These are phyloP conservation scores for Alternaria sp. DNA, from an alignment of 2,329 filamentous ascomycete genomes.

Conservation along the genomic window DNA sequence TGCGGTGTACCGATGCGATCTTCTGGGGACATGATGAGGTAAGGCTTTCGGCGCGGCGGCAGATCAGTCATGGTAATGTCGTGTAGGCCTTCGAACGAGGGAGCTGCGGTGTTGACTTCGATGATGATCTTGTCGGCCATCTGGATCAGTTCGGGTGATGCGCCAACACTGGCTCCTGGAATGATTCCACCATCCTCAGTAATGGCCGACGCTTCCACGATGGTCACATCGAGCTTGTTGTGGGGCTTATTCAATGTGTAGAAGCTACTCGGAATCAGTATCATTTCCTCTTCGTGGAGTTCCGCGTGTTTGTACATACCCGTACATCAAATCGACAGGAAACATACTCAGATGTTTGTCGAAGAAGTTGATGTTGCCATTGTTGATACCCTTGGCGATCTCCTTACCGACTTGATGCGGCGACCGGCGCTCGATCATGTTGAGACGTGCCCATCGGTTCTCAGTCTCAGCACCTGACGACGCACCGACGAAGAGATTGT, in stretches of 20 bases:
- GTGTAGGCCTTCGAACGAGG: conserved; percentile 83
- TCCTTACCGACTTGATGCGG: conserved; percentile 91
- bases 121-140: conserved; percentile 94
- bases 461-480: conserved; percentile 89
- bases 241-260: conserved; percentile 81
- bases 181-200: conserved; percentile 89
- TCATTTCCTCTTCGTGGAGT: neutral
- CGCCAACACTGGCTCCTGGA: conserved; percentile 83
- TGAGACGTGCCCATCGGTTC: conserved; percentile 85
- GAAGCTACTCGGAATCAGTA: conserved; percentile 58
- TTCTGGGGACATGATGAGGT: conserved; percentile 83
- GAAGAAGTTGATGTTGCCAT: conserved; percentile 87
- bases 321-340: conserved; percentile 81
- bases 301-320: conserved; percentile 42
- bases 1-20: conserved; percentile 84
- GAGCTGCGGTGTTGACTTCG: conserved; percentile 86
- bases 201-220: conserved; percentile 86
- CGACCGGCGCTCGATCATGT: conserved; percentile 87
- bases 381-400: conserved; percentile 89
- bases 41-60: conserved; percentile 81
- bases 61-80: conserved; percentile 90
- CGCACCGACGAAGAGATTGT: conserved; percentile 88
- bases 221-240: conserved; percentile 79
- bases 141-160: conserved; percentile 83
- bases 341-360: conserved; percentile 96